phyloP scores from a whole-genome alignment of 108 stramenopile species.

The Cylindrotheca closterium region DNA sequence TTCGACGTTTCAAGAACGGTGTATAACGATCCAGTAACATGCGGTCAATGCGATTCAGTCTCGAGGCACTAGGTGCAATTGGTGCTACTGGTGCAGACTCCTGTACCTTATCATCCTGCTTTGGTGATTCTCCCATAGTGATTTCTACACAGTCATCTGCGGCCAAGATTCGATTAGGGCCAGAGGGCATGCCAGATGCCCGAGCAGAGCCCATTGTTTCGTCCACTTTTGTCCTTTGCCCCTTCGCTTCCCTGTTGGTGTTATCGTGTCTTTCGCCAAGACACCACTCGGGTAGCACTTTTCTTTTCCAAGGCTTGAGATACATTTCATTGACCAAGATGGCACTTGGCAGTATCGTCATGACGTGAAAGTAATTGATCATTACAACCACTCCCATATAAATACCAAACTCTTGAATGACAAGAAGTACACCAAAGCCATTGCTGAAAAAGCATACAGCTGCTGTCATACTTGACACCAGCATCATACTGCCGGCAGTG shows the following conservation, averaged over 20 bases:
- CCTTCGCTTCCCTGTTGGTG: too few relatives aligned
- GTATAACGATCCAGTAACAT: background rate
- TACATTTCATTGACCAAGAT: constrained; percentile 15
- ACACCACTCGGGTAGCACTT: too few relatives aligned
- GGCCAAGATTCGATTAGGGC: too few relatives aligned
- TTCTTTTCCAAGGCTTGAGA: too few relatives aligned
- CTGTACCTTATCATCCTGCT: too few relatives aligned
- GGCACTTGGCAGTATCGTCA: constrained; percentile 16
- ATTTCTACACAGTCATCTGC: too few relatives aligned
- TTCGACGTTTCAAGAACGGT: background rate
- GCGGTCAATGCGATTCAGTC: background rate
- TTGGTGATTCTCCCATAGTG: too few relatives aligned
- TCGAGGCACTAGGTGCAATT: constrained; percentile 16
- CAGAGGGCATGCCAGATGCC: too few relatives aligned
- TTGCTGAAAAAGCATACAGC: constrained; percentile 17
- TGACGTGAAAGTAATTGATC: constrained; percentile 9
- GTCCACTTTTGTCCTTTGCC: too few relatives aligned
- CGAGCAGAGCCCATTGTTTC: too few relatives aligned
- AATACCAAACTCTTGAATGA: constrained; percentile 15
- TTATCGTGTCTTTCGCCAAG: too few relatives aligned
- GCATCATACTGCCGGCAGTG: constrained; percentile 15
- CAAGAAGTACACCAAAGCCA: constrained; percentile 7
- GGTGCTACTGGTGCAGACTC: too few relatives aligned
- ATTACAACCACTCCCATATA: constrained; percentile 17
- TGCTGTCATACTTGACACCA: constrained; percentile 13